Conservation (phyloP, 495 filamentous ascomycete genomes). For the Hypoxylon intermedium region DNA sequence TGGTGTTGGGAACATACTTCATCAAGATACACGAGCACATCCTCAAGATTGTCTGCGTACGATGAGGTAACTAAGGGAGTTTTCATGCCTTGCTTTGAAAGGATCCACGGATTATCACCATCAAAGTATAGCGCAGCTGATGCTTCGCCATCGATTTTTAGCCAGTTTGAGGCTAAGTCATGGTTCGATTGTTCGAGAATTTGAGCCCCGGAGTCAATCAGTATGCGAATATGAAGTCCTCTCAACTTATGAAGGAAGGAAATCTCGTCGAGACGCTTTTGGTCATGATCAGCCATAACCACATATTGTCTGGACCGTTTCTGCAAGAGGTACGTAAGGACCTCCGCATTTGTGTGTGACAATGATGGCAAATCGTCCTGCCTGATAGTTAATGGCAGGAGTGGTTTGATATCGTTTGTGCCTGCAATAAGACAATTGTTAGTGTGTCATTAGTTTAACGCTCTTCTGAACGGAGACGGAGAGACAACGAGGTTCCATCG, state of each 20-base stretch:
- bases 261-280: constrained; percentile 45
- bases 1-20: constrained; percentile 12
- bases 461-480: no score
- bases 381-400: constrained; percentile 58
- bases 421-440: constrained; percentile 37
- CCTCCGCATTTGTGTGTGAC: constrained; percentile 59
- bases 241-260: constrained; percentile 48
- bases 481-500: background rate
- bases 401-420: constrained; percentile 57
- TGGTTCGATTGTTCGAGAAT: constrained; percentile 54
- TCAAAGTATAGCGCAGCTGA: constrained; percentile 45
- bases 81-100: constrained; percentile 22
- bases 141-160: constrained; percentile 46
- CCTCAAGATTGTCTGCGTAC: constrained; percentile 49
- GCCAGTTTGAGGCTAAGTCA: constrained; percentile 55
- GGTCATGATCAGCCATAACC: constrained; percentile 38
- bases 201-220: constrained; percentile 60
- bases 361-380: constrained; percentile 57
- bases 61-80: constrained; percentile 49
- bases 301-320: constrained; percentile 49
- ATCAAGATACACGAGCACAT: constrained; percentile 47
- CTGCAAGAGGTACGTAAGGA: constrained; percentile 58
- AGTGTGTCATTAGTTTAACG: no score
- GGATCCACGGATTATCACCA: constrained; percentile 49
- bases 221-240: constrained; percentile 45